Base-by-base conservation (phyloP, 352 stramenopile genomes). In the Globisporangium nodosum region DNA sequence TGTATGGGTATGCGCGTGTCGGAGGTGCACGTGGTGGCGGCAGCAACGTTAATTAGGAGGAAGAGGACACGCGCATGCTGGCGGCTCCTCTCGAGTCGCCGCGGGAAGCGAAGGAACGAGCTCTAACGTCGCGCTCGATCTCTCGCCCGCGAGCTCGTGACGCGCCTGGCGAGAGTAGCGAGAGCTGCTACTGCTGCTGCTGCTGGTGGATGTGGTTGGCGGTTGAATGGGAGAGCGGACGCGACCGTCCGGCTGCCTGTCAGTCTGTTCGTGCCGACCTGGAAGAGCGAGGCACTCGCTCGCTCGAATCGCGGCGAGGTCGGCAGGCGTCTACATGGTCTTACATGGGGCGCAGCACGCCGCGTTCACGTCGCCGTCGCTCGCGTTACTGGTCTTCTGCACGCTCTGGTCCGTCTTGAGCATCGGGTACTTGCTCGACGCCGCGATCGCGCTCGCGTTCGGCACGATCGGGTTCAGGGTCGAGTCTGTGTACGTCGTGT, bases 371-470 rank as follows among this genome's bases (percentile, higher is more conserved):
- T 70, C 56, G 49, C 70, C 60, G 27, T 76, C 65, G 30, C 76
- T 76, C n/a, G 72, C 52, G 55, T 60, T 45, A 31, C 58, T 64
- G 56, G 64, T 52, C 33, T 73, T 68, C 50, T 73, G 60, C 31
- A 92, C 69, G 52, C 72, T 75, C 62, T 92, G 79, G 61, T 92
- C 77, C 3, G 75, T 87, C 66, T 82, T 92, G 50, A 92, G 67
- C 79, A 92, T 88, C 15, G 81, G 81, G 65, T 89, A 91, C 65
- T 82, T 82, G 42, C 56, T 60, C 53, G 60, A 53, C 0, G 73
- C 64, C 8, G 75, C 76, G 65, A 89, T 87, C 21, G 72, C 66
- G 60, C 87, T 76, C 42, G 82, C 82, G 58, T 88, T 92, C 15
- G 80, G 82, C 24, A 88, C 70, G 45, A 92, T 80, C 30, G 77